These are phyloP conservation scores for Ceratocystis destructans DNA, from an alignment of 2,329 filamentous ascomycete genomes.

Conservation along the genomic window DNA sequence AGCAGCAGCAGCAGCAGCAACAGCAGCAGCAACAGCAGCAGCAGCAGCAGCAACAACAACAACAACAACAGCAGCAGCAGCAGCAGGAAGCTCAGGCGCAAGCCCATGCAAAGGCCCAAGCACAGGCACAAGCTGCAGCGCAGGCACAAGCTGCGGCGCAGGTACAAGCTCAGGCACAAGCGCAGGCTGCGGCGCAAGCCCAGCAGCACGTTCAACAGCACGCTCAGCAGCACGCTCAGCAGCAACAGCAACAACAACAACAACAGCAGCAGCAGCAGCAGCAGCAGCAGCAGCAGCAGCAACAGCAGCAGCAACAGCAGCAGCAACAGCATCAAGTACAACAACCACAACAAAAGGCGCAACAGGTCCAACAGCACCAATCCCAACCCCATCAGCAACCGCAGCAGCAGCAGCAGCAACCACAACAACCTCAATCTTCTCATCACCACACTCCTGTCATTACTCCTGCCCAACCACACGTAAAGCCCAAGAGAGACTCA, in stretches of 20 bases:
- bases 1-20: slow-evolving; percentile 21
- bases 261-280: background rate
- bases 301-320: slow-evolving; percentile 24
- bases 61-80: background rate
- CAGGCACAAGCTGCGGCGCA: slow-evolving; percentile 22
- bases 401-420: slow-evolving; percentile 22
- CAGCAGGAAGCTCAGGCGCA: background rate
- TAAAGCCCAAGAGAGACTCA: slow-evolving; percentile 27
- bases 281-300: slow-evolving; percentile 20
- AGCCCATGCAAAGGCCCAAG: background rate
- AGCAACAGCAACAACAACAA: background rate
- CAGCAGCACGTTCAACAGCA: background rate
- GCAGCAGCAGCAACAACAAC: slow-evolving; percentile 17
- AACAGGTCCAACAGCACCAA: slow-evolving; percentile 16
- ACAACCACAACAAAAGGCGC: slow-evolving; percentile 22
- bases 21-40: slow-evolving; percentile 21
- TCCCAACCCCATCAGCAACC: slow-evolving; percentile 19
- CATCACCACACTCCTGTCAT: slow-evolving; percentile 15
- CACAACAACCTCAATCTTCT: slow-evolving; percentile 18
- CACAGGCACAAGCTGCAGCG: slow-evolving; percentile 19
- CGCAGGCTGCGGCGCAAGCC: slow-evolving; percentile 10
- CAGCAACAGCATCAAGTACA: slow-evolving; percentile 21
- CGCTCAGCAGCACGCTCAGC: background rate
- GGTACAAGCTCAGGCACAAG: slow-evolving; percentile 9
- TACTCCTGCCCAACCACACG: slow-evolving; percentile 21